Base-by-base conservation (phyloP, 2,329 filamentous ascomycete genomes). In the Penicillium thymicola region DNA sequence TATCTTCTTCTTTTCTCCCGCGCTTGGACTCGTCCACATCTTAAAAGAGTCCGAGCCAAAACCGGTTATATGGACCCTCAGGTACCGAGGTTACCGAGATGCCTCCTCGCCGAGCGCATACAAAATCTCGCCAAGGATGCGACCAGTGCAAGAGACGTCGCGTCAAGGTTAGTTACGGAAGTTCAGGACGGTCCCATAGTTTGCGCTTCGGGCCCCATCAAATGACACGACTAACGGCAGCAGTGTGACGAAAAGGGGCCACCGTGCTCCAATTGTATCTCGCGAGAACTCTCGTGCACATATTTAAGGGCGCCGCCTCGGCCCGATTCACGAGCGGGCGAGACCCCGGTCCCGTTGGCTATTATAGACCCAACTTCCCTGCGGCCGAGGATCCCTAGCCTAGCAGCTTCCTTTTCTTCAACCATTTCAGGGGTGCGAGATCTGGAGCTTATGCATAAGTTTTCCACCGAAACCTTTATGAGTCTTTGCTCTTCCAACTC, bases 361-460 rank as follows among this genome's bases (percentile, higher is more conserved):
- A 61, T 48, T 21, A 51, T 62, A 7, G 57, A 58, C 2, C 41
- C 57, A 18, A 54, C 43, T 13, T 51, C 59, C 10, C 56, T 56
- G 7, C 59, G 59, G 25, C 42, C 57, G 5, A 59, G 58, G 25
- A 59, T 62, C 14, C 55, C 60, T 45, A 65, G 59, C 23, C 60
- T 62, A 25, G 28, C 48, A n/a, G 53, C 59, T 32, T 60, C 55
- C n/a, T 59, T 54, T 25, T 55, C 60, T 21, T 55, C 61, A 13
- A 42, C 55, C 18, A 56, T 58, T 38, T 65, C 66, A 25, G 59
- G 62, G 11, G 60, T 72, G 13, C 68, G 70, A 4, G 79, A 81
- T 55, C 70, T 83, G 9, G 79, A 82, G 57, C 64, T 83, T 43
- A 81, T 82, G 77, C 79, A 82, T 59, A 77, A 77, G 28, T 83